Percentiles rank a stretch among this genome's conserved stretches.
These are phyloP conservation scores for Candida oleophila DNA, from an alignment of 805 yeast genomes.

Conservation along the genomic window DNA sequence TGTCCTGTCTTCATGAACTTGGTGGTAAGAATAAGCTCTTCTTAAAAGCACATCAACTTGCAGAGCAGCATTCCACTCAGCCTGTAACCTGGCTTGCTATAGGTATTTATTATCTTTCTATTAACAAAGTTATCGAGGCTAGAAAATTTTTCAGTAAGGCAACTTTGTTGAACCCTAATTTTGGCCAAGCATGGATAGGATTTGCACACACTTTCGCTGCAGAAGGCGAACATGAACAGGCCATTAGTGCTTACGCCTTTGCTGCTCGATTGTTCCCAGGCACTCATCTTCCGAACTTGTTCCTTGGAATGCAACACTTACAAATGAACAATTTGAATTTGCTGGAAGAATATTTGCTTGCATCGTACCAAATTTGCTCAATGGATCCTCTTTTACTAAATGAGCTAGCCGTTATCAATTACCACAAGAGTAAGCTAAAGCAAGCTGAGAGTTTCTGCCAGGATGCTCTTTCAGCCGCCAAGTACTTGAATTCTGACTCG, in stretches of 20 bases:
- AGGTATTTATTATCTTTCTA: slow-evolving; percentile 82
- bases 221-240: slow-evolving; percentile 99
- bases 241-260: slow-evolving; percentile 93
- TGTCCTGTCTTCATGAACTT: slow-evolving; percentile 81
- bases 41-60: slow-evolving; percentile 76
- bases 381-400: slow-evolving; percentile 85
- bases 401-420: slow-evolving; percentile 90
- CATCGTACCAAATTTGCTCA: slow-evolving; percentile 76
- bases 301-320: slow-evolving; percentile 93
- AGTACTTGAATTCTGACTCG: slow-evolving; percentile 69
- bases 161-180: slow-evolving; percentile 81
- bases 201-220: slow-evolving; percentile 97
- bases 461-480: slow-evolving; percentile 71
- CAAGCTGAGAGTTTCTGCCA: slow-evolving; percentile 71
- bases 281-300: slow-evolving; percentile 83
- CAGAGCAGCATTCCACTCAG: slow-evolving; percentile 77
- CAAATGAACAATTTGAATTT: slow-evolving; percentile 80
- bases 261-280: slow-evolving; percentile 92
- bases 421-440: slow-evolving; percentile 65
- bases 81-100: slow-evolving; percentile 91
- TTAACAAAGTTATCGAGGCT: slow-evolving; percentile 74
- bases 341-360: slow-evolving; percentile 80
- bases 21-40: slow-evolving; percentile 81
- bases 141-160: slow-evolving; percentile 86
- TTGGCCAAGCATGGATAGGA: slow-evolving; percentile 96